phyloP scores from a whole-genome alignment of 2,329 filamentous ascomycete species.

The Amauroascus verrucosus region DNA sequence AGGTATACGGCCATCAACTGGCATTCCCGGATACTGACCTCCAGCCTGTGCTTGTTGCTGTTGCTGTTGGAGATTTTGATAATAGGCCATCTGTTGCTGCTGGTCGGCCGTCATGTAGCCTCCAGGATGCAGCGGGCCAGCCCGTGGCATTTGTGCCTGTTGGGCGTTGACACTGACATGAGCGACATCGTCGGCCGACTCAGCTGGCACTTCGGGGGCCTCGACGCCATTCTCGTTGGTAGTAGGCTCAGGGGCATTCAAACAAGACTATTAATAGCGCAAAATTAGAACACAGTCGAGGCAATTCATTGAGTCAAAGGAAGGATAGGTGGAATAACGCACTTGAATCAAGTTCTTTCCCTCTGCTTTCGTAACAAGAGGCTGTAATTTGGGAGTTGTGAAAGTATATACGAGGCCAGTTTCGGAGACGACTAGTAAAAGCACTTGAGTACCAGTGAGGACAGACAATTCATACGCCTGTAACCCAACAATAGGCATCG shows the following conservation, averaged over 20 bases:
- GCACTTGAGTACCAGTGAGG: slow-evolving; percentile 92
- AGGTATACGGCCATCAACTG: slow-evolving; percentile 65
- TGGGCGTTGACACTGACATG: slow-evolving; percentile 65
- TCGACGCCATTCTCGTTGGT: slow-evolving; percentile 75
- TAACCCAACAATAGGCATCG: not conserved
- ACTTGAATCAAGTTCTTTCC: slow-evolving; percentile 99
- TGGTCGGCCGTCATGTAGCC: slow-evolving; percentile 58
- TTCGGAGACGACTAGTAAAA: slow-evolving; percentile 92
- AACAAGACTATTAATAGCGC: slow-evolving; percentile 59
- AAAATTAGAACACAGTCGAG: slow-evolving; percentile 12
- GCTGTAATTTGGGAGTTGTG: slow-evolving; percentile 95
- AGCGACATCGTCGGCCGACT: slow-evolving; percentile 85
- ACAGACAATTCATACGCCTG: slow-evolving; percentile 97
- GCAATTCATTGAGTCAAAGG: too few species aligned
- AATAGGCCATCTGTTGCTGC: slow-evolving; percentile 70
- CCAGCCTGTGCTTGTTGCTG: slow-evolving; percentile 56
- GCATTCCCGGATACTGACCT: slow-evolving; percentile 64
- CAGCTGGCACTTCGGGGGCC: slow-evolving; percentile 58
- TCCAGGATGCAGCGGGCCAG: slow-evolving; percentile 47
- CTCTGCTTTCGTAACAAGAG: slow-evolving; percentile 93
- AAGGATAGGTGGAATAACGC: slow-evolving; percentile 27
- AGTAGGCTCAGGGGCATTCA: slow-evolving; percentile 88
- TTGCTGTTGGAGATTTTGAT: slow-evolving; percentile 66
- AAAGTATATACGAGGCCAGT: slow-evolving; percentile 97
- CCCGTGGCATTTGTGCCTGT: slow-evolving; percentile 53